phyloP scores from a whole-genome alignment of 306 rosid species.

The Quercus alba region DNA sequence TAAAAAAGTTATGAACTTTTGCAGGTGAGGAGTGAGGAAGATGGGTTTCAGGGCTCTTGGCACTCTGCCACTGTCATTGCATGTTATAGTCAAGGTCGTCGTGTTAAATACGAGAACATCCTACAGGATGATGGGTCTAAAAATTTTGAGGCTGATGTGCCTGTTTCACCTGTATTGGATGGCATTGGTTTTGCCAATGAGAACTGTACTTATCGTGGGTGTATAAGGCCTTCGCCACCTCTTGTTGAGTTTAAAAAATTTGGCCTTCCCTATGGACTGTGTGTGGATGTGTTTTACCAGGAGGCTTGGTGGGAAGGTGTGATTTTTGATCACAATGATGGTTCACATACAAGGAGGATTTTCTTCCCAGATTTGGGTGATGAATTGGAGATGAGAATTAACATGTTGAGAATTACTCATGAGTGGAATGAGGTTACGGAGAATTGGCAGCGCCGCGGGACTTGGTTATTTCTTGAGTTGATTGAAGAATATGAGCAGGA shows the following conservation, averaged over 20 bases:
- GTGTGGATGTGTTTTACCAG: constrained; percentile 61
- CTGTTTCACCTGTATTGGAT: constrained; percentile 47
- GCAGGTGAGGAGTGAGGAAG: constrained; percentile 79
- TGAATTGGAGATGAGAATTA: constrained; percentile 42
- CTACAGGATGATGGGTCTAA: constrained; percentile 33
- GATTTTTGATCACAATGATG: constrained; percentile 61
- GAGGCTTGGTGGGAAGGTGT: constrained; percentile 99
- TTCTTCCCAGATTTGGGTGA: constrained; percentile 90
- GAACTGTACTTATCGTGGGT: constrained; percentile 28
- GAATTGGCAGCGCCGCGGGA: constrained; percentile 60
- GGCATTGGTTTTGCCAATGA: constrained; percentile 17
- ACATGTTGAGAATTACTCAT: constrained; percentile 50
- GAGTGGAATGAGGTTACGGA: constrained; percentile 68
- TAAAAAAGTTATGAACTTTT: constrained; percentile 13
- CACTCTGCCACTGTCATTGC: constrained; percentile 53
- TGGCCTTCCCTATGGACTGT: constrained; percentile 57
- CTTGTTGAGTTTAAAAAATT: constrained; percentile 6
- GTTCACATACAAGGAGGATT: constrained; percentile 46
- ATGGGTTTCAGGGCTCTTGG: constrained; percentile 88
- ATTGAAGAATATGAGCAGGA: constrained; percentile 48
- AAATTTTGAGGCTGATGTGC: constrained; percentile 40
- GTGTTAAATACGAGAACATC: constrained; percentile 52
- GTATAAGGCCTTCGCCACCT: constrained; percentile 71
- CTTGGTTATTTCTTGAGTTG: constrained; percentile 74
- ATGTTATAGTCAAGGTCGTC: constrained; percentile 40